Conservation (phyloP, 108 stramenopile genomes). For the Skeletonema tropicum region DNA sequence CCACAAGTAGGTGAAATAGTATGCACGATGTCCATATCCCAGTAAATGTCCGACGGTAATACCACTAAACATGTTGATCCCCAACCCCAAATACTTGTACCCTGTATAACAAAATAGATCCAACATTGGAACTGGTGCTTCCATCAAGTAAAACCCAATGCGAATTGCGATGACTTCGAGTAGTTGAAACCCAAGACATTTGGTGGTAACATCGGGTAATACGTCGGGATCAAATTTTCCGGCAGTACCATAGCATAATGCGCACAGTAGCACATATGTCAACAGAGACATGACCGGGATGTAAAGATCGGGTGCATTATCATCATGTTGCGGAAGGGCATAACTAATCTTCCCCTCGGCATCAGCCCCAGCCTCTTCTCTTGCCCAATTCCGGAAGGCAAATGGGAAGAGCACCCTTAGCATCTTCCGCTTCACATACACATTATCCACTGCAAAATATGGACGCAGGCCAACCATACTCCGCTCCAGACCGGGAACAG, state of each 20-base stretch:
- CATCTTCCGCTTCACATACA: constrained; percentile 93
- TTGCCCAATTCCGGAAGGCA: constrained; percentile 77
- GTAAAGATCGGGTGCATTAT: constrained; percentile 98
- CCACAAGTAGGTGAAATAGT: constrained; percentile 82
- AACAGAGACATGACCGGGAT: constrained; percentile 95
- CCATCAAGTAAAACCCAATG: constrained; percentile 90
- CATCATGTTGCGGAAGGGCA: constrained; percentile 86
- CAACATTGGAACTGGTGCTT: constrained; percentile 65
- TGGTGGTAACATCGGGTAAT: constrained; percentile 86
- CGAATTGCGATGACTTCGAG: constrained; percentile 90
- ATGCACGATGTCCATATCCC: constrained; percentile 72
- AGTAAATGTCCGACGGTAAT: constrained; percentile 61
- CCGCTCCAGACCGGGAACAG: constrained; percentile 82
- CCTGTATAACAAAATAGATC: constrained; percentile 86
- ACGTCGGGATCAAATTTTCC: constrained; percentile 92
- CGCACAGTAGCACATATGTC: constrained; percentile 94
- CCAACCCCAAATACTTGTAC: constrained; percentile 90
- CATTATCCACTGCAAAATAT: constrained; percentile 97
- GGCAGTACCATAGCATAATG: constrained; percentile 88
- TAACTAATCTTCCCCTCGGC: constrained; percentile 45
- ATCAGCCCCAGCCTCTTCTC: constrained; percentile 50
- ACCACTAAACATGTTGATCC: constrained; percentile 80
- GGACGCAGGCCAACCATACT: constrained; percentile 73
- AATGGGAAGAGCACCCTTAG: constrained; percentile 88
- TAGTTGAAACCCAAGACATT: constrained; percentile 88